Base-by-base conservation (phyloP, 2,329 filamentous ascomycete genomes). In the Colletotrichum neosansevieriae region DNA sequence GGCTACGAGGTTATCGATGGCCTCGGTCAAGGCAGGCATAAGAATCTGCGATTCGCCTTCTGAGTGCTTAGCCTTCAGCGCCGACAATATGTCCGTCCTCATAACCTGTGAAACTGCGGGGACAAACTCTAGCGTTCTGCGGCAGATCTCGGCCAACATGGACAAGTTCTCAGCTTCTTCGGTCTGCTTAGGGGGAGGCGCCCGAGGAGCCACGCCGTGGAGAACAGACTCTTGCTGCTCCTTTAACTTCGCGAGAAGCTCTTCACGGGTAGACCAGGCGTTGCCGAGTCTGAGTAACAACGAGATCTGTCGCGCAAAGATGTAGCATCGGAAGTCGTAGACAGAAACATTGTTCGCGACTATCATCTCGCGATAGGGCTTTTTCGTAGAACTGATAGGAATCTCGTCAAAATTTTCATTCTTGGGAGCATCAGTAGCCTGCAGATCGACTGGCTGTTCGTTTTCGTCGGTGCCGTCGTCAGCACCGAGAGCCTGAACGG, bases 241-340 rank as follows among this genome's bases (percentile, higher is more conserved):
- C 71, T 85, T 87, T 7, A 91, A 80, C 75, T 89, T 89, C 10
- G 85, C 84, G 1, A 91, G 76, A 0, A 91, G 80, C 73, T 91
- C 89, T 72, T 90, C 88, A 42, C 86, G 79, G 0, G 88, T 88
- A 2, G 87, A 89, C 78, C 81, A 87, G 0, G 88, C 88, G 75
- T 95, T 96, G n/a, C 92, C 94, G 1, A 97, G 86, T 4, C 94
- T 88, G 12, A 97, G 84, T 1, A 98, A 84, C 1, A 99, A 81
- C 3, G 92, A 88, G 70, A 97, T 89, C 74, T 99, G 95, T 24
- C 96, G 88, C 3, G 94, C 90, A 78, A 98, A 99, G 12, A 99
- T 90, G 77, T 99, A 99, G 73, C 92, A 93, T 57, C 93, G 87
- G 77, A 99, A 98, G 78, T 99, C 96, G 76, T 98, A 98, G 3